Evolutionary conservation across 768 basidiomycete species (phyloP).

Genomic region (Bullera alba): DNA sequence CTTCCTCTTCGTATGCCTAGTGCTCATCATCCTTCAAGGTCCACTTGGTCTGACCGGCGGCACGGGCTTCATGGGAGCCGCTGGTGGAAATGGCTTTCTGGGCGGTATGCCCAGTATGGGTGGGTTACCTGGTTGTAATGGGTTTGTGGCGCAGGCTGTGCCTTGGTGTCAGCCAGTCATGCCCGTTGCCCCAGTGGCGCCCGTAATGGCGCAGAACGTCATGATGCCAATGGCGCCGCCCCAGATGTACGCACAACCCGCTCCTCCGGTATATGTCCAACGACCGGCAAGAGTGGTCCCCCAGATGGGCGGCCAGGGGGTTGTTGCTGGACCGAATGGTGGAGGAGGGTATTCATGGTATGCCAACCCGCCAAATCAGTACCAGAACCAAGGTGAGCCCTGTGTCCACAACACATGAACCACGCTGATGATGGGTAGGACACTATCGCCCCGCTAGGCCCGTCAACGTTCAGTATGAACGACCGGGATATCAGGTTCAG

Average conservation of each 20-base stretch:
- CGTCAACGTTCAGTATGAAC: conserved; percentile 21
- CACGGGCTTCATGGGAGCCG: background rate
- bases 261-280: background rate
- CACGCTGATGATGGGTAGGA: background rate
- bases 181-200: background rate
- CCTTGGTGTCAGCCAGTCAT: background rate
- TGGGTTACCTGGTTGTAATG: conserved; percentile 5
- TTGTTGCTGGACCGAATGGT: conserved; percentile 16
- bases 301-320: conserved; percentile 38
- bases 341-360: conserved; percentile 40
- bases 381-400: conserved; percentile 3
- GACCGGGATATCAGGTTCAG: conserved; percentile 32
- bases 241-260: no score
- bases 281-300: background rate
- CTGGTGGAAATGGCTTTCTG: background rate
- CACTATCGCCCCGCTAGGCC: background rate
- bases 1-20: conserved; percentile 37
- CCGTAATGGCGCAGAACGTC: conserved; percentile 6
- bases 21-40: conserved; percentile 39
- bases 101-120: conserved; percentile 3
- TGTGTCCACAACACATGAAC: background rate
- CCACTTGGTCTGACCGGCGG: conserved; percentile 30
- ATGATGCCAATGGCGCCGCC: background rate
- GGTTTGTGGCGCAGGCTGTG: background rate
- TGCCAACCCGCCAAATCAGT: conserved; percentile 23